These are phyloP conservation scores for Leptographium procerum DNA, from an alignment of 2,329 filamentous ascomycete genomes.

Conservation along the genomic window DNA sequence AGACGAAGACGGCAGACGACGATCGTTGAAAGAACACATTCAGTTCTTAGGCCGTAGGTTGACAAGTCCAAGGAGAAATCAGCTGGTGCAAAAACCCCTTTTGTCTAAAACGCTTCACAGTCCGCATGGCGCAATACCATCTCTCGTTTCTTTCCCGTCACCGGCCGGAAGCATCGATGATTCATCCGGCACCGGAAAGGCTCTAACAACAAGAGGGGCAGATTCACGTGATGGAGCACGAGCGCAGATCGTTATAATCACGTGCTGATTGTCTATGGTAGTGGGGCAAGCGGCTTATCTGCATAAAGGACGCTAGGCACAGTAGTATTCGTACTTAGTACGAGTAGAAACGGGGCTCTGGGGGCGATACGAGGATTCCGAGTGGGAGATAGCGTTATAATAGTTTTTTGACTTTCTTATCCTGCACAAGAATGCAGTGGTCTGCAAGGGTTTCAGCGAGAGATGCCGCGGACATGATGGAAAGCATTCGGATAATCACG, in stretches of 20 bases:
- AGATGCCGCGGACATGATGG: background rate
- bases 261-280: background rate
- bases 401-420: background rate
- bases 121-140: background rate
- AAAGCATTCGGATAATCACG: background rate
- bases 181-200: background rate
- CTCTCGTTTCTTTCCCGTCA: background rate
- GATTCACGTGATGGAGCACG: background rate
- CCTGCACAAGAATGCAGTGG: background rate
- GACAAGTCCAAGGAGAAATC: background rate
- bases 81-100: background rate
- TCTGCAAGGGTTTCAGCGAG: slow-evolving; percentile 5
- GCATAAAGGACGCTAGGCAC: background rate
- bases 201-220: background rate
- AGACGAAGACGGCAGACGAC: background rate
- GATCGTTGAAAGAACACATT: background rate
- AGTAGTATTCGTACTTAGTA: background rate
- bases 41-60: background rate
- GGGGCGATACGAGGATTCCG: background rate
- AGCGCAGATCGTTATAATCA: background rate
- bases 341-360: background rate
- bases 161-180: background rate
- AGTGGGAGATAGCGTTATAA: background rate
- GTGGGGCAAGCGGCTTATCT: background rate
- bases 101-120: background rate